Conservation (phyloP, 2,329 filamentous ascomycete species). For the Ophiocordyceps camponoti-leonardi region DNA sequence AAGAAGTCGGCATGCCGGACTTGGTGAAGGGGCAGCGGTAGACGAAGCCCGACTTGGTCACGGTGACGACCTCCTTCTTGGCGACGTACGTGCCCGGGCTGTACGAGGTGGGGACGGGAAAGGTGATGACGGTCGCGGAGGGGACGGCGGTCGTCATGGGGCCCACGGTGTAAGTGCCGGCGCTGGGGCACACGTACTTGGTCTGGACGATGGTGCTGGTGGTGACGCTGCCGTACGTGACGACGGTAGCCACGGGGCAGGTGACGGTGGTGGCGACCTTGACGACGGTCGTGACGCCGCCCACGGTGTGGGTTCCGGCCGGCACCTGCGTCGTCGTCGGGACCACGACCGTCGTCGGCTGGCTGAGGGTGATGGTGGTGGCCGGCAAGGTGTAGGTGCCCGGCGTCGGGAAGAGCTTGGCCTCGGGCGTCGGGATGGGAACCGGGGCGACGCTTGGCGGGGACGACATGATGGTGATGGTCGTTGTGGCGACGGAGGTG, state of each 20-base stretch:
- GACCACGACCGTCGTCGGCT: slow-evolving; percentile 50
- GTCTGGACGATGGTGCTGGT: slow-evolving; percentile 54
- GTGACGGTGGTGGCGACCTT: slow-evolving; percentile 47
- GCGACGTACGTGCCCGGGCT: slow-evolving; percentile 58
- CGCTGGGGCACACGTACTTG: slow-evolving; percentile 54
- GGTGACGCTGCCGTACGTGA: slow-evolving; percentile 36
- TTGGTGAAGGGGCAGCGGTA: slow-evolving; percentile 53
- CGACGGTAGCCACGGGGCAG: slow-evolving; percentile 51
- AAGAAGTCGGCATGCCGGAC: slow-evolving; percentile 16
- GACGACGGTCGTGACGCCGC: slow-evolving; percentile 58
- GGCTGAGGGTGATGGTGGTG: slow-evolving; percentile 49
- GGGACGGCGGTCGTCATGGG: slow-evolving; percentile 45
- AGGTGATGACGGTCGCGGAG: slow-evolving; percentile 37
- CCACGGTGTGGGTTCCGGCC: slow-evolving; percentile 48
- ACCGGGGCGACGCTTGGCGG: slow-evolving; percentile 18
- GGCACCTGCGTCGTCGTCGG: slow-evolving; percentile 44
- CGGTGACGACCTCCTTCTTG: slow-evolving; percentile 46
- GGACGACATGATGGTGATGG: slow-evolving; percentile 5
- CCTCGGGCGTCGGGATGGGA: slow-evolving; percentile 33
- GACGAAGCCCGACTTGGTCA: slow-evolving; percentile 50
- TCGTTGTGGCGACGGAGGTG: slow-evolving; percentile 7
- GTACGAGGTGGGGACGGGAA: slow-evolving; percentile 48
- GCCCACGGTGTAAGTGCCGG: slow-evolving; percentile 62
- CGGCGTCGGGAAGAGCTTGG: slow-evolving; percentile 41
- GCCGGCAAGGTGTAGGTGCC: slow-evolving; percentile 63